Conservation (phyloP, 2,329 filamentous ascomycete genomes). For the Paraconiothyrium brasiliense region DNA sequence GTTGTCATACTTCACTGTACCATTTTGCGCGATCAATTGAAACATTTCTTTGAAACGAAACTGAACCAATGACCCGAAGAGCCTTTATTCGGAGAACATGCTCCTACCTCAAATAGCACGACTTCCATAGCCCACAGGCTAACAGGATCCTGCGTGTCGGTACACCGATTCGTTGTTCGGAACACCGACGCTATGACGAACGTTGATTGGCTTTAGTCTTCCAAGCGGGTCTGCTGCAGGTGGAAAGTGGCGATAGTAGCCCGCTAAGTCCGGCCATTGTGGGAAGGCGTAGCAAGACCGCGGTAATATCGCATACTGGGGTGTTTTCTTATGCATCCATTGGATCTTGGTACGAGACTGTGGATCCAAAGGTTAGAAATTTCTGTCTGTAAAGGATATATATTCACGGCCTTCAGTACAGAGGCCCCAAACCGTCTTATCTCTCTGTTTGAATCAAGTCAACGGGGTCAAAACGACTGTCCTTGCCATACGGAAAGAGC, state of each 20-base stretch:
- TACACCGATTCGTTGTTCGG: conserved; percentile 7
- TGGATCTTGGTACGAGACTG: neutral
- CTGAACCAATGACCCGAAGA: no score
- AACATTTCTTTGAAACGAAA: no score
- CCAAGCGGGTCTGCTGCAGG: no score
- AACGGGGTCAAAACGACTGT: no score
- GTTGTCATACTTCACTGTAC: neutral
- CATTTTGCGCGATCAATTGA: neutral
- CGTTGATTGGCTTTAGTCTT: no score
- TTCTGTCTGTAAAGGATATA: neutral
- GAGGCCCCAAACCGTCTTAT: no score
- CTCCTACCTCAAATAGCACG: neutral
- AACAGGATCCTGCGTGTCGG: neutral
- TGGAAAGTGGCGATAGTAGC: neutral
- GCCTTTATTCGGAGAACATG: neutral
- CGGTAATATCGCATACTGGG: neutral
- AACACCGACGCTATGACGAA: neutral
- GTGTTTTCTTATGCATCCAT: neutral
- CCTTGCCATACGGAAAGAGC: no score
- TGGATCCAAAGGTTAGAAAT: neutral
- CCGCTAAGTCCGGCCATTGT: conserved; percentile 3
- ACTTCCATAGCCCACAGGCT: neutral
- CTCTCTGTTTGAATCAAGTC: no score
- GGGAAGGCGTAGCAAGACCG: neutral
- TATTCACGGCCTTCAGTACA: neutral